These are phyloP conservation scores for Cystofilobasidium capitatum DNA, from an alignment of 768 basidiomycete genomes.

Conservation along the genomic window DNA sequence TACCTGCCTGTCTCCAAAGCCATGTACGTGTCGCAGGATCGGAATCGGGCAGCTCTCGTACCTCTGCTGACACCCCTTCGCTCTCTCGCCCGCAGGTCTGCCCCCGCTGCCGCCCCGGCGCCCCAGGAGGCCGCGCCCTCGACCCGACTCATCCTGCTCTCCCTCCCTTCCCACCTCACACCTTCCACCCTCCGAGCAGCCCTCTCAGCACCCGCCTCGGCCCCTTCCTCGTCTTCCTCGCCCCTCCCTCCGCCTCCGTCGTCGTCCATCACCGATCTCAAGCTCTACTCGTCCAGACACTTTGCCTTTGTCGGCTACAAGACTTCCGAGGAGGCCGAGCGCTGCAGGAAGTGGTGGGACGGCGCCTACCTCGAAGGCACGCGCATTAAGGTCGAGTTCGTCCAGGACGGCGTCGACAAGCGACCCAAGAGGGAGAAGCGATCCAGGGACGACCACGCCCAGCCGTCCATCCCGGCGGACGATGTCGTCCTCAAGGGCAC, in stretches of 20 bases:
- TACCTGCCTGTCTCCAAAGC: conserved; percentile 43
- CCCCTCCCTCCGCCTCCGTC: conserved; percentile 1
- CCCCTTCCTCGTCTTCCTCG: conserved; percentile 16
- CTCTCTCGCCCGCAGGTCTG: conserved; percentile 50
- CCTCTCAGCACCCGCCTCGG: conserved; percentile 3
- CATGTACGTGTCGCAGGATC: conserved; percentile 34
- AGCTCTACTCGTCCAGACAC: conserved; percentile 67
- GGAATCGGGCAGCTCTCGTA: not conserved
- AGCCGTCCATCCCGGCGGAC: not conserved
- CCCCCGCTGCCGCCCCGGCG: conserved; percentile 47
- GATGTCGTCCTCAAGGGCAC: not conserved
- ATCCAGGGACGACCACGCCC: not conserved
- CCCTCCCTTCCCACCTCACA: conserved; percentile 23
- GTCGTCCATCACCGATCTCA: conserved; percentile 72
- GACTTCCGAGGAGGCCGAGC: conserved; percentile 59
- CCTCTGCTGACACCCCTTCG: conserved; percentile 40
- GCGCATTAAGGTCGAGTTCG: conserved; percentile 61
- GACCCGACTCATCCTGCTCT: conserved; percentile 6
- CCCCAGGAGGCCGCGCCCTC: not conserved
- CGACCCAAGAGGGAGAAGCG: conserved; percentile 43
- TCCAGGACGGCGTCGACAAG: conserved; percentile 44
- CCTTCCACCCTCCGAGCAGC: not conserved
- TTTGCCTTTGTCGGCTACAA: conserved; percentile 93
- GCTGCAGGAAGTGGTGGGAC: conserved; percentile 75
- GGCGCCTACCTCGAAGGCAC: conserved; percentile 71